phyloP scores from a whole-genome alignment of 306 rosid genomes.

The Arachis stenosperma region DNA sequence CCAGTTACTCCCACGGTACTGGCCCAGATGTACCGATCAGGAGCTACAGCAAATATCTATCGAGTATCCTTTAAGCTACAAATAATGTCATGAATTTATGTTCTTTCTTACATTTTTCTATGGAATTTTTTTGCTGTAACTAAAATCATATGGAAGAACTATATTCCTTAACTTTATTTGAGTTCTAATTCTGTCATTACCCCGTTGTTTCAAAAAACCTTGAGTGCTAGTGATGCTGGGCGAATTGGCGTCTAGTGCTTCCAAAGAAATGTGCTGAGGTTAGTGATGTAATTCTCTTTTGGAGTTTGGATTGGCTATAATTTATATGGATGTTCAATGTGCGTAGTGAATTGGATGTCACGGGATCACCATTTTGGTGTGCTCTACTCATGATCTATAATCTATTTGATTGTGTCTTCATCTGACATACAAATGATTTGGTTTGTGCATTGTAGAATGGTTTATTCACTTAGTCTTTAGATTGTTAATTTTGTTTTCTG shows the following conservation, averaged over 20 bases:
- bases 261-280: constrained; percentile 94
- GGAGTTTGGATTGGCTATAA: not conserved
- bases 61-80: constrained; percentile 77
- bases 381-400: not conserved
- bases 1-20: constrained; percentile 69
- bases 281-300: constrained; percentile 40
- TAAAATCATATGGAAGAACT: constrained; percentile 31
- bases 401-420: not conserved
- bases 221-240: constrained; percentile 90
- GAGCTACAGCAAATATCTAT: constrained; percentile 83
- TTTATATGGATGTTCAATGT: too few species aligned
- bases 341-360: not conserved
- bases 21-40: constrained; percentile 82
- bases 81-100: not conserved
- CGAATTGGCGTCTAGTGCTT: constrained; percentile 75
- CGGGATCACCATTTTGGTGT: not conserved
- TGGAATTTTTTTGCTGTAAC: constrained; percentile 26
- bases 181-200: constrained; percentile 75
- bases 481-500: too few species aligned
- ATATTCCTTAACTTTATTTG: constrained; percentile 49
- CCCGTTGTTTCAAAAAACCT: constrained; percentile 80
- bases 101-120: constrained; percentile 35
- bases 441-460: not conserved
- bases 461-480: not conserved
- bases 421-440: not conserved